A percentile compares a stretch with the other conserved stretches of the same genome.
Conservation (phyloP, 495 filamentous ascomycete genomes). For the Neurospora sp. region DNA sequence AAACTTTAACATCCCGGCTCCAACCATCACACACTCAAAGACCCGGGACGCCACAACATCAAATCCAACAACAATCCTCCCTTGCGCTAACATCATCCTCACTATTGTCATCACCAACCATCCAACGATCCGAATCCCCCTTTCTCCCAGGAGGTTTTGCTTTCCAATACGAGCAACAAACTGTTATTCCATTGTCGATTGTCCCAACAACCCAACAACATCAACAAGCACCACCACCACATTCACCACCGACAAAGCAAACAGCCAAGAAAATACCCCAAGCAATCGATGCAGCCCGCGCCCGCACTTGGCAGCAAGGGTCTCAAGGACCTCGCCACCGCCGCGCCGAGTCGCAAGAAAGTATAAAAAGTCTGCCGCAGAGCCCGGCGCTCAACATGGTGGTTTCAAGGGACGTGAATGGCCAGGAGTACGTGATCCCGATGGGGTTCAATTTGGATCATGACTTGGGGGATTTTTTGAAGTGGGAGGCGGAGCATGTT, state of each 20-base stretch:
- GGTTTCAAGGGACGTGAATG: slow-evolving; percentile 26
- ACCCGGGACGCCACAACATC: background rate
- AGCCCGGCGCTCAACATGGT: slow-evolving; percentile 42
- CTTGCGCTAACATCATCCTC: background rate
- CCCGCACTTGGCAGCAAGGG: background rate
- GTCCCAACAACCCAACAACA: background rate
- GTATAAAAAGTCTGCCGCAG: slow-evolving; percentile 34
- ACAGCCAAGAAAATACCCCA: background rate
- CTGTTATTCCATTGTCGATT: background rate
- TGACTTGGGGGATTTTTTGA: slow-evolving; percentile 41
- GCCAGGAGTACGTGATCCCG: slow-evolving; percentile 35
- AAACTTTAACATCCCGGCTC: background rate
- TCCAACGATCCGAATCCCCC: background rate
- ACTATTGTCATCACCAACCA: background rate
- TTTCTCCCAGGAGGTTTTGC: background rate
- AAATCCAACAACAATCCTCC: background rate
- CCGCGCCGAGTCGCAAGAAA: slow-evolving; percentile 6
- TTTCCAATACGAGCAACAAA: background rate
- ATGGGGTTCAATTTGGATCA: slow-evolving; percentile 48
- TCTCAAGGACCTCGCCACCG: slow-evolving; percentile 2
- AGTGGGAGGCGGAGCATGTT: slow-evolving; percentile 37
- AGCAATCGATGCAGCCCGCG: background rate
- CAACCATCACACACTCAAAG: background rate
- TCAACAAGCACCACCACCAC: background rate
- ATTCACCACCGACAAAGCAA: background rate